Evolutionary conservation across 345 rosid species (phyloP).

Genomic region (Conringia planisiliqua): DNA sequence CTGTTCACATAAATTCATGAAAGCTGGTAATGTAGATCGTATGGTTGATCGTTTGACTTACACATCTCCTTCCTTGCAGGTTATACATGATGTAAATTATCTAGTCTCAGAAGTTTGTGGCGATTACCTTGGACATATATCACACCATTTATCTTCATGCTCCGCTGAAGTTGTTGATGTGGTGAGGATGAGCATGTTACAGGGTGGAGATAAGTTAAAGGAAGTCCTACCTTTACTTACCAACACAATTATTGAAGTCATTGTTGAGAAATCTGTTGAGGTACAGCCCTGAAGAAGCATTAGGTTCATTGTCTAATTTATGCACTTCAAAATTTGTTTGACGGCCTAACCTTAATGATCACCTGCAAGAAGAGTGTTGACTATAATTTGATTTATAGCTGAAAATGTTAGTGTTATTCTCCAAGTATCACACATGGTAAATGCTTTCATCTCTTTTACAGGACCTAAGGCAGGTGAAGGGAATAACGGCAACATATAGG

Average conservation of each 20-base stretch:
- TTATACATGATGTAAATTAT: constrained; percentile 73
- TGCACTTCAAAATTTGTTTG: constrained; percentile 3
- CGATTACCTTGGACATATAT: constrained; percentile 57
- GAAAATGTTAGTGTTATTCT: not conserved
- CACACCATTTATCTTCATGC: constrained; percentile 64
- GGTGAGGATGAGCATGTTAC: constrained; percentile 74
- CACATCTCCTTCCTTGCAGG: constrained; percentile 49
- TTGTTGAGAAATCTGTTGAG: constrained; percentile 89
- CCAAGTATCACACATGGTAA: not conserved
- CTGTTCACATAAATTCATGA: not conserved
- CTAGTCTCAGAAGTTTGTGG: constrained; percentile 67
- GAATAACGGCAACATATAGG: constrained; percentile 85
- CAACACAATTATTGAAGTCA: constrained; percentile 54
- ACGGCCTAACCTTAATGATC: not conserved
- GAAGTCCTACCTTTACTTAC: constrained; percentile 53
- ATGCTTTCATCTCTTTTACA: constrained; percentile 28
- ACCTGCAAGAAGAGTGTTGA: not conserved
- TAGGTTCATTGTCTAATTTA: not conserved
- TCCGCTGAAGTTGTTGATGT: constrained; percentile 60
- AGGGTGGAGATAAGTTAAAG: constrained; percentile 57
- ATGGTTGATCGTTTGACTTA: not conserved
- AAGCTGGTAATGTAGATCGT: not conserved
- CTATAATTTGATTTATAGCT: constrained; percentile 5
- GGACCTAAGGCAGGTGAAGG: constrained; percentile 86
- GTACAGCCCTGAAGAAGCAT: constrained; percentile 38